Percentiles rank a stretch among this genome's conserved stretches.
Conservation (phyloP, 495 filamentous ascomycete species). For the Penicillium paradoxum region DNA sequence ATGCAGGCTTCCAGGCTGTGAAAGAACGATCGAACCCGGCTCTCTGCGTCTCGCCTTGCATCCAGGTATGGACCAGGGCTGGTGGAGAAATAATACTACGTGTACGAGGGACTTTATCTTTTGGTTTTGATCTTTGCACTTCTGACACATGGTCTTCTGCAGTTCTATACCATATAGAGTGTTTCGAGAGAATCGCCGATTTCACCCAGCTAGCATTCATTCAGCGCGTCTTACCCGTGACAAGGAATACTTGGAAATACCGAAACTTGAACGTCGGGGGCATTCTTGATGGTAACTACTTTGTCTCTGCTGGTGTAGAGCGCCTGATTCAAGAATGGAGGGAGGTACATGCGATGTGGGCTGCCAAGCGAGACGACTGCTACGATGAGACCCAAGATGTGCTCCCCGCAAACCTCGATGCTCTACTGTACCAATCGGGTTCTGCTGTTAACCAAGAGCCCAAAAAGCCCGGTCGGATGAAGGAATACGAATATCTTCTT, state of each 20-base stretch:
- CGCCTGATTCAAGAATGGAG: background rate
- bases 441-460: background rate
- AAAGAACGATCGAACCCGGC: background rate
- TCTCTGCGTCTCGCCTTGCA: background rate
- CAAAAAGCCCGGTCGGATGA: slow-evolving; percentile 4
- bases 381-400: background rate
- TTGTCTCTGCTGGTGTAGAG: background rate
- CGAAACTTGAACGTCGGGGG: background rate
- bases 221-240: background rate
- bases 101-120: background rate
- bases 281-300: background rate
- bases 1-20: background rate
- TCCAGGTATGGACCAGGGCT: background rate
- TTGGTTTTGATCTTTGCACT: background rate
- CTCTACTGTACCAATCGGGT: background rate
- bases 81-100: background rate
- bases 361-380: background rate
- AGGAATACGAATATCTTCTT: background rate
- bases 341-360: background rate
- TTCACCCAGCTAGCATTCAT: background rate
- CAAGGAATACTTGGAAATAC: background rate
- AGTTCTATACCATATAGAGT: background rate
- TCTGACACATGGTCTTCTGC: background rate
- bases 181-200: background rate
- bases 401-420: background rate